phyloP scores from a whole-genome alignment of 2,329 filamentous ascomycete species.

The Colletotrichum sansevieriae region DNA sequence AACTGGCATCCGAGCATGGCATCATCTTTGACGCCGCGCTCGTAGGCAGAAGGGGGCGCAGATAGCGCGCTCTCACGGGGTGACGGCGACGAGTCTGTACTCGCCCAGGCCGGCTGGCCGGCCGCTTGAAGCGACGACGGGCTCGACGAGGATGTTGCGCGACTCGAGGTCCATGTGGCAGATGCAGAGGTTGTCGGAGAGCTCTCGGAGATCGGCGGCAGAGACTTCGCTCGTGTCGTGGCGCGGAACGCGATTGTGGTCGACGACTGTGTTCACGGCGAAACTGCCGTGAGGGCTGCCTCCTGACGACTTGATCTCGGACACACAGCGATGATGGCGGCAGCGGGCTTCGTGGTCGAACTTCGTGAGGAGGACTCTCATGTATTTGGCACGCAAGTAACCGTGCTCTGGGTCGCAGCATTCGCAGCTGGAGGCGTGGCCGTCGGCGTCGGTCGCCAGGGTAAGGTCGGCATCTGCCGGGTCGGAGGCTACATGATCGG shows the following conservation, averaged over 20 bases:
- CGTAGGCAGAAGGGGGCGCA: conserved; percentile 14
- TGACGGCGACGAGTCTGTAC: conserved; percentile 4
- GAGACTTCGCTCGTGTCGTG: not conserved
- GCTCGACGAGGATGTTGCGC: conserved; percentile 22
- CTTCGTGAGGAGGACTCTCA: not conserved
- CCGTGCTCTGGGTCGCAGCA: not conserved
- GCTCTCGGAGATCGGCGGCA: not conserved
- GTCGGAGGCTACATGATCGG: not conserved
- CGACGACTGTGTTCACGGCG: not conserved
- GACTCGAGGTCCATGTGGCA: conserved; percentile 26
- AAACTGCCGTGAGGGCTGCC: not conserved
- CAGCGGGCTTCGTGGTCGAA: not conserved
- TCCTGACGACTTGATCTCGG: not conserved
- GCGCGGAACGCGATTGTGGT: not conserved
- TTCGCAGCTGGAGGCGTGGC: not conserved
- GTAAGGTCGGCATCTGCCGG: no score
- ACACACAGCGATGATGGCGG: not conserved
- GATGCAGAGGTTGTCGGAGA: not conserved
- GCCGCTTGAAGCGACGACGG: not conserved
- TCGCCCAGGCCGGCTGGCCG: not conserved
- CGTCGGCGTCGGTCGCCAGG: not conserved
- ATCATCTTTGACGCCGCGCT: conserved; percentile 19
- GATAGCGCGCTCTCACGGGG: conserved; percentile 7
- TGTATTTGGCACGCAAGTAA: not conserved
- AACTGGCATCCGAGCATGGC: conserved; percentile 21